Evolutionary conservation across 2,329 filamentous ascomycete genomes (phyloP).

Genomic region (Xylaria sp.): DNA sequence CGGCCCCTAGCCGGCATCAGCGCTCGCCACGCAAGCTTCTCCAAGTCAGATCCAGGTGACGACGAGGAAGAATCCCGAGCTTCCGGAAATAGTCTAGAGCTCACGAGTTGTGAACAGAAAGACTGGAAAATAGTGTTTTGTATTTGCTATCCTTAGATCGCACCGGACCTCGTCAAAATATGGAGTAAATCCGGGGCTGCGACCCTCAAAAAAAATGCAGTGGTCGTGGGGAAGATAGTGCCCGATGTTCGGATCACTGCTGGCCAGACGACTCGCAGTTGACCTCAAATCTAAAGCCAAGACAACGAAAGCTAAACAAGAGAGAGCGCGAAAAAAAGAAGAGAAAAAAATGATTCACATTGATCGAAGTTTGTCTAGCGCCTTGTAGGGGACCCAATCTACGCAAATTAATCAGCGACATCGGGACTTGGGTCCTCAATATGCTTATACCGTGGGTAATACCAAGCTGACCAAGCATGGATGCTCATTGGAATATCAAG

Average conservation of each 20-base stretch:
- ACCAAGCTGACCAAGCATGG: constrained; percentile 16
- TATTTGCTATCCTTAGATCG: not conserved
- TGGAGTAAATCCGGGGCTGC: constrained; percentile 25
- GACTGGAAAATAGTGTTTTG: not conserved
- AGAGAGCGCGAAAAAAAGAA: not conserved
- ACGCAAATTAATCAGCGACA: constrained; percentile 16
- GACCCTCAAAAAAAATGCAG: not conserved
- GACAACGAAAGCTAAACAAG: too few relatives aligned
- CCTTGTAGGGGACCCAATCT: not conserved
- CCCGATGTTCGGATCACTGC: constrained; percentile 2
- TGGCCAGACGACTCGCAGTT: not conserved
- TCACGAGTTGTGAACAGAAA: not conserved
- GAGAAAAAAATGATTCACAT: not conserved
- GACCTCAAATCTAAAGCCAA: not conserved
- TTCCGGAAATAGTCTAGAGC: constrained; percentile 2
- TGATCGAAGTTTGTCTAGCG: not conserved
- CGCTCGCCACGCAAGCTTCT: not conserved
- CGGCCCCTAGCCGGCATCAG: constrained; percentile 10
- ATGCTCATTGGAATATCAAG: constrained; percentile 3
- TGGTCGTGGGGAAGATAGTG: not conserved
- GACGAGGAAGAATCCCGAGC: not conserved
- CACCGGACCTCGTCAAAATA: not conserved
- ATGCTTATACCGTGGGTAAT: constrained; percentile 7
- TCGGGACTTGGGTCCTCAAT: constrained; percentile 12
- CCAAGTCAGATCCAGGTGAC: not conserved